These are phyloP conservation scores for Epithemia pelagica DNA, from an alignment of 108 stramenopile genomes.

Conservation along the genomic window DNA sequence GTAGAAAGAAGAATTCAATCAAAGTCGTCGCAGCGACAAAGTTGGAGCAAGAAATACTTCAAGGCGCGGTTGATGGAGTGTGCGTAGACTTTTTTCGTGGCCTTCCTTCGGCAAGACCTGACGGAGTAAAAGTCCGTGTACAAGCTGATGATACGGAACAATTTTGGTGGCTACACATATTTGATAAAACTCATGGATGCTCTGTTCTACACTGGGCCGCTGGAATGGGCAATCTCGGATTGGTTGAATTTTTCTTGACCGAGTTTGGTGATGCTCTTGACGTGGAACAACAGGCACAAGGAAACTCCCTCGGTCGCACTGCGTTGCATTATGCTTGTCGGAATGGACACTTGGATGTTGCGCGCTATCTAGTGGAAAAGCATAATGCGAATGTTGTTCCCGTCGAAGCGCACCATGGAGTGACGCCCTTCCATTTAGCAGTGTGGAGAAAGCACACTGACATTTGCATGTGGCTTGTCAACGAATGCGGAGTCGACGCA, in stretches of 20 bases:
- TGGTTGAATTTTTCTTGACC: slow-evolving; percentile 21
- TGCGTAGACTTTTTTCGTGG: neutral
- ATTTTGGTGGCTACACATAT: neutral
- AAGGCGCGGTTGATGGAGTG: neutral
- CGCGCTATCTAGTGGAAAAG: slow-evolving; percentile 37
- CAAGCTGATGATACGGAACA: too few relatives aligned
- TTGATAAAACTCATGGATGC: slow-evolving; percentile 33
- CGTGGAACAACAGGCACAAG: neutral
- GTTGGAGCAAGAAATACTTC: neutral
- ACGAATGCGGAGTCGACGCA: slow-evolving; percentile 33
- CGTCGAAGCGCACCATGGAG: slow-evolving; percentile 47
- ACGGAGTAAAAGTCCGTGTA: too few relatives aligned
- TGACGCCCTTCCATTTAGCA: slow-evolving; percentile 77
- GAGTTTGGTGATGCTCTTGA: slow-evolving; percentile 9
- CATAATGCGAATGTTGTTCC: slow-evolving; percentile 37
- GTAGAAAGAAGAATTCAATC: too few relatives aligned
- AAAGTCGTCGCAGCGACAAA: too few relatives aligned
- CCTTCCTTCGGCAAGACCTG: too few relatives aligned
- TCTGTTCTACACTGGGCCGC: slow-evolving; percentile 73
- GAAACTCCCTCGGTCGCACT: slow-evolving; percentile 49
- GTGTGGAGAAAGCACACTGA: slow-evolving; percentile 76
- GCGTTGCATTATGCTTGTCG: slow-evolving; percentile 80
- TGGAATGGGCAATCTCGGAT: slow-evolving; percentile 38
- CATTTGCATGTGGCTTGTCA: slow-evolving; percentile 52
- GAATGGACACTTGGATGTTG: slow-evolving; percentile 57